Base-by-base conservation (phyloP, 495 filamentous ascomycete species). In the Evernia prunastri region DNA sequence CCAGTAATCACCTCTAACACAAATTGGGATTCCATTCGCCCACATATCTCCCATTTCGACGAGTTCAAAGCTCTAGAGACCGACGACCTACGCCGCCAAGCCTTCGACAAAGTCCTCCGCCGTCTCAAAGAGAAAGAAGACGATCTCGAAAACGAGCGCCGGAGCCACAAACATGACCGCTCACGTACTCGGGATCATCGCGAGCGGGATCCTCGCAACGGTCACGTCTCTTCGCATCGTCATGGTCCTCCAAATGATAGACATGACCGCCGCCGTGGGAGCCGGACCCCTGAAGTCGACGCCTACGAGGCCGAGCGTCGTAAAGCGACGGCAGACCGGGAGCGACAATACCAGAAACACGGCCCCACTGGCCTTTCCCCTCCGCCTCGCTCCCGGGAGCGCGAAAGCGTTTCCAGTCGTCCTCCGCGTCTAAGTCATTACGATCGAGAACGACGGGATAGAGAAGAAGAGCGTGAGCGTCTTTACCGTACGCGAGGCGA, bases 81-180 rank as follows among this genome's bases (percentile, higher is more conserved):
- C 13, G 94, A 97, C 29, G 90, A 96, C 36, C 78, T 88, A 42
- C 89, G 92, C 56, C 84, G 86, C 35, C 79, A 83, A 61, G 95
- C 91, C 15, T 97, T 96, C 71, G 95, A 97, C 36, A 99, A 97
- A 75, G 82, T 91, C 68, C 86, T 97, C 63, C 88, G 91, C 45
- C 91, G 94, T 59, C 76, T 96, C 8, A 89, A 87, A 69, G 94
- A 97, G 71, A 91, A 92, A 72, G 90, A 95, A 58, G 92, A 96
- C 59, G 91, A 96, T 63, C 72, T 75, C 4, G 92, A 95, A 59
- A 86, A 82, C 59, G 89, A 93, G 27, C 87, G 88, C 59, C 81
- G 82, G 45, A 60, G 43, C 31, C 58, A 66, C 33, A 70, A 76
- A 37, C 72, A 79, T 59, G 86, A 91, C 61, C 82, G 84, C 66